A percentile compares a stretch with the other conserved stretches of the same genome.
Evolutionary conservation across 1,139 yeast species (phyloP).

Genomic region (Kodamaea anthophila): DNA sequence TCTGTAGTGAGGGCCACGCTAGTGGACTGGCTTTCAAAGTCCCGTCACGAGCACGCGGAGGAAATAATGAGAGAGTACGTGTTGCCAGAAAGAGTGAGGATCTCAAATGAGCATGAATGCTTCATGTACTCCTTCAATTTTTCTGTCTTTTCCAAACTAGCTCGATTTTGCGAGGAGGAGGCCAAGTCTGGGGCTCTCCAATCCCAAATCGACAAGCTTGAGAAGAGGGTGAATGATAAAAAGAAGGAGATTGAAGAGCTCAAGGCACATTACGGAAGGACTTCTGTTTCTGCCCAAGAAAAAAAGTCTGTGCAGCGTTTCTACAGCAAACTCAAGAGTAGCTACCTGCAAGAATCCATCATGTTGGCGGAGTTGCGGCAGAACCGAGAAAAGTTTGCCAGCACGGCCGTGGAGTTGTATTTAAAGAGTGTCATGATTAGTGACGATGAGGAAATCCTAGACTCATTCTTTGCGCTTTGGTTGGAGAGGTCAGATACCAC

Average conservation of each 20-base stretch:
- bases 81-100: slow-evolving; percentile 31
- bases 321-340: slow-evolving; percentile 41
- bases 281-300: slow-evolving; percentile 35
- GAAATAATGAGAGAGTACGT: slow-evolving; percentile 54
- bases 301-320: slow-evolving; percentile 47
- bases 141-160: slow-evolving; percentile 28
- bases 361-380: slow-evolving; percentile 36
- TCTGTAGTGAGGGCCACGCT: slow-evolving; percentile 43
- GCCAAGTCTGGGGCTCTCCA: slow-evolving; percentile 38
- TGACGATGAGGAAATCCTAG: slow-evolving; percentile 55
- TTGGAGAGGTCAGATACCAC: slow-evolving; percentile 50
- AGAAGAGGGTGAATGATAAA: slow-evolving; percentile 32
- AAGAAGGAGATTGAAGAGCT: slow-evolving; percentile 44
- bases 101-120: slow-evolving; percentile 6
- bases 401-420: slow-evolving; percentile 56
- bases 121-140: neutral
- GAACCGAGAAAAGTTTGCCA: slow-evolving; percentile 40
- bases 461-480: slow-evolving; percentile 84
- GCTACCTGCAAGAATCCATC: slow-evolving; percentile 42
- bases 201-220: slow-evolving; percentile 40
- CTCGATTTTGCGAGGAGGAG: slow-evolving; percentile 71
- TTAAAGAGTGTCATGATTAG: slow-evolving; percentile 37
- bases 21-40: slow-evolving; percentile 66
- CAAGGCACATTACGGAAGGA: slow-evolving; percentile 35
- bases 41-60: slow-evolving; percentile 62